These are phyloP conservation scores for Leccinum insigne DNA, from an alignment of 1,284 basidiomycete genomes.

Conservation along the genomic window DNA sequence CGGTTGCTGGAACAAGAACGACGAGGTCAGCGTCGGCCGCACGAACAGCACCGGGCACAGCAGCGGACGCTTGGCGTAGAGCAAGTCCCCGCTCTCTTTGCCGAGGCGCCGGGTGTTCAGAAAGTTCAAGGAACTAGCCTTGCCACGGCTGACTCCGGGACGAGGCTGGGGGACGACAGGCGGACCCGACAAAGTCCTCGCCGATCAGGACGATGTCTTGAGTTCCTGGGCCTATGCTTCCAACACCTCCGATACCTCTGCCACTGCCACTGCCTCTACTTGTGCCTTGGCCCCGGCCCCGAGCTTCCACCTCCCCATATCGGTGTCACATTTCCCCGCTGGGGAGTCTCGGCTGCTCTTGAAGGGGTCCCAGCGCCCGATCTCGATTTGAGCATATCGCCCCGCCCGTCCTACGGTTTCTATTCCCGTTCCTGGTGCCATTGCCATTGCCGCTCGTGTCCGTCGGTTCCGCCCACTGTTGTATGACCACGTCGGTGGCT, in stretches of 20 bases:
- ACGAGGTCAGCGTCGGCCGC: slow-evolving; percentile 51
- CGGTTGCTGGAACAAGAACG: slow-evolving; percentile 56
- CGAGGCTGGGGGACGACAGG: background rate
- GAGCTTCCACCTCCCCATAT: slow-evolving; percentile 20
- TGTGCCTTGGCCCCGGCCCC: slow-evolving; percentile 10
- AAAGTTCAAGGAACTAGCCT: background rate
- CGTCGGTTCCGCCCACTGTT: too few species aligned
- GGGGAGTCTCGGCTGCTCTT: slow-evolving; percentile 1
- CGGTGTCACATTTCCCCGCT: slow-evolving; percentile 15
- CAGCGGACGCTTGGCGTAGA: slow-evolving; percentile 59
- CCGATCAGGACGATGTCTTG: slow-evolving; percentile 6
- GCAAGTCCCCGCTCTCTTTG: slow-evolving; percentile 33
- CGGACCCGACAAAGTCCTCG: background rate
- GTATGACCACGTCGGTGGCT: too few species aligned
- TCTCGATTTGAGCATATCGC: too few species aligned
- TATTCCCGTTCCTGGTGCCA: background rate
- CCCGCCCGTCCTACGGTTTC: too few species aligned
- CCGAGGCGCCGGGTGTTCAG: slow-evolving; percentile 13
- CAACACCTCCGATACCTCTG: background rate
- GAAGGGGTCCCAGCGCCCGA: slow-evolving; percentile 38
- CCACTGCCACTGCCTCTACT: background rate
- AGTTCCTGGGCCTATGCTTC: background rate
- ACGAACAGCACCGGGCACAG: slow-evolving; percentile 68
- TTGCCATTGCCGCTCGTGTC: background rate
- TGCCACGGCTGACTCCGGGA: background rate